These are phyloP conservation scores for Schizothecium vesticola DNA, from an alignment of 495 filamentous ascomycete genomes.

Conservation along the genomic window DNA sequence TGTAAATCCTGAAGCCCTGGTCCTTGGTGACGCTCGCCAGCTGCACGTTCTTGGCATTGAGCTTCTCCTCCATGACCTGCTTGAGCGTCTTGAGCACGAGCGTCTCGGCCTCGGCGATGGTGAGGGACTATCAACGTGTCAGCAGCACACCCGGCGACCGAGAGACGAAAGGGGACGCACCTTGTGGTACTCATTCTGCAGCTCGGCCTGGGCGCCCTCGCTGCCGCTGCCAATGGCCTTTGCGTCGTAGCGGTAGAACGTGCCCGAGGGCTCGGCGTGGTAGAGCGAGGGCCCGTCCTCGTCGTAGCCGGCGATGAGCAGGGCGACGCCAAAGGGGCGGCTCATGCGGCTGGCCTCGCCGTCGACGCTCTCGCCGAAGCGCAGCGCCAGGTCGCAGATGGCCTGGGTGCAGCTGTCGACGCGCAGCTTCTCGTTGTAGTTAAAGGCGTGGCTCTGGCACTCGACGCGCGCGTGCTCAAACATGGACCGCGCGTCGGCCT, in stretches of 20 bases:
- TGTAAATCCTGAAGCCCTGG: conserved; percentile 95
- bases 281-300: conserved; percentile 97
- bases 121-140: conserved; percentile 58
- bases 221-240: conserved; percentile 97
- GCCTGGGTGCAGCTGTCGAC: conserved; percentile 98
- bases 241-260: conserved; percentile 98
- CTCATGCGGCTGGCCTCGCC: conserved; percentile 98
- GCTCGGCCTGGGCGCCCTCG: conserved; percentile 93
- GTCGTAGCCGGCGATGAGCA: conserved; percentile 94
- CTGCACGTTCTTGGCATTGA: conserved; percentile 97
- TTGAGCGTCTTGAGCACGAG: conserved; percentile 96
- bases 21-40: conserved; percentile 96
- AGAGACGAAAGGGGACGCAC: conserved; percentile 25
- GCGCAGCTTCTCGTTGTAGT: conserved; percentile 89
- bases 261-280: conserved; percentile 95
- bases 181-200: conserved; percentile 98
- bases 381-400: conserved; percentile 92
- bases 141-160: conserved; percentile 7
- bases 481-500: conserved; percentile 93
- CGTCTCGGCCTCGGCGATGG: conserved; percentile 86
- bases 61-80: conserved; percentile 99
- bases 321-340: conserved; percentile 90
- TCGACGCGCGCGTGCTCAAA: conserved; percentile 98
- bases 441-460: conserved; percentile 91
- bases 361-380: conserved; percentile 95